These are phyloP conservation scores for Metschnikowia santaceciliae DNA, from an alignment of 805 yeast genomes.

Conservation along the genomic window DNA sequence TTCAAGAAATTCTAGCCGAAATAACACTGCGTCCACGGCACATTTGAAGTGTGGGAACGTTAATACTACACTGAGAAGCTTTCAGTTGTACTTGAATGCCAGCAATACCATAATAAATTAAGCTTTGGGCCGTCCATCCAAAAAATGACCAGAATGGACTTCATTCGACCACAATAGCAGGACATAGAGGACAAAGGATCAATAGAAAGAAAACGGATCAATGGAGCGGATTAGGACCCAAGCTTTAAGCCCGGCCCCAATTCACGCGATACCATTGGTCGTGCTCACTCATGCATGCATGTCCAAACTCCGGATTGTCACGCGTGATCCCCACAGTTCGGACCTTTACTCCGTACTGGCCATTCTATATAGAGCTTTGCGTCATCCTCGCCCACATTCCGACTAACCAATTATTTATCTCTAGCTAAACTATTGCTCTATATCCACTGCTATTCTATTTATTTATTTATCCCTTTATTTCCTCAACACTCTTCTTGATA, in stretches of 20 bases:
- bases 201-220: not conserved
- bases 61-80: no score
- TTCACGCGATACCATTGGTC: constrained; percentile 1
- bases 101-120: no score
- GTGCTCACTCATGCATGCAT: constrained; percentile 1
- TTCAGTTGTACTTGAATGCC: no score
- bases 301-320: constrained; percentile 6
- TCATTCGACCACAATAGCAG: no score
- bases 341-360: constrained; percentile 8
- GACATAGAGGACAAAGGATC: no score
- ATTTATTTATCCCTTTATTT: constrained; percentile 1
- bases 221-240: not conserved
- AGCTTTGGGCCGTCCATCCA: no score
- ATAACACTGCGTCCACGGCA: no score
- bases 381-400: not conserved
- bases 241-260: not conserved
- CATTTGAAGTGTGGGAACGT: no score
- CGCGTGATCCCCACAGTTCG: constrained; percentile 19
- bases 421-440: not conserved
- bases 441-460: not conserved
- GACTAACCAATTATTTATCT: not conserved
- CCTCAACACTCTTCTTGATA: not conserved
- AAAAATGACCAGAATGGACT: no score
- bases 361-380: constrained; percentile 5
- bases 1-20: no score